Evolutionary conservation across 192 early-diverging fungal species (phyloP).

Genomic region (Spinellus fusiger): DNA sequence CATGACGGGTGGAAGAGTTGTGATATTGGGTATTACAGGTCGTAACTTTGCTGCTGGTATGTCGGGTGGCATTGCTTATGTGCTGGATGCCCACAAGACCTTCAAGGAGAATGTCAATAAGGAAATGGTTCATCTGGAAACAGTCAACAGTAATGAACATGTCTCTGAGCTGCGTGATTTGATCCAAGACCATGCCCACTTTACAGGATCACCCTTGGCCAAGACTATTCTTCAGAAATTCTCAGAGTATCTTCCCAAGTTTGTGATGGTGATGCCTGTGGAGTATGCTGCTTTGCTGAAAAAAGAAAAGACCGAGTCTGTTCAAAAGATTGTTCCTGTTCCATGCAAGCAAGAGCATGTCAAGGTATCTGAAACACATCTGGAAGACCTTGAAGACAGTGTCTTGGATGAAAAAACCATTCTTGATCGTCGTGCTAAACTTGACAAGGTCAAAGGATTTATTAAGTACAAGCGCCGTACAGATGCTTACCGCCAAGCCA

Average conservation of each 20-base stretch:
- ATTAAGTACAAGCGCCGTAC: slow-evolving; percentile 87
- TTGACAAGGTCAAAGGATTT: slow-evolving; percentile 97
- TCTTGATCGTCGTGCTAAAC: slow-evolving; percentile 55
- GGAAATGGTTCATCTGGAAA: slow-evolving; percentile 88
- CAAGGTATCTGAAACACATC: slow-evolving; percentile 49
- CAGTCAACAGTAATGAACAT: slow-evolving; percentile 73
- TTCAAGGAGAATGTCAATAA: slow-evolving; percentile 76
- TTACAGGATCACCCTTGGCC: slow-evolving; percentile 78
- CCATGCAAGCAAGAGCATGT: slow-evolving; percentile 2
- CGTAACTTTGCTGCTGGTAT: slow-evolving; percentile 99
- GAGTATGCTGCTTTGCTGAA: slow-evolving; percentile 86
- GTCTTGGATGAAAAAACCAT: slow-evolving; percentile 72
- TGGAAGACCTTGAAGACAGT: slow-evolving; percentile 89
- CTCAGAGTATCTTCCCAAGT: slow-evolving; percentile 62
- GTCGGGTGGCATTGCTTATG: slow-evolving; percentile 95
- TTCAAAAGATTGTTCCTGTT: slow-evolving; percentile 14
- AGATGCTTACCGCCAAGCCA: slow-evolving; percentile 83
- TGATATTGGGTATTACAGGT: slow-evolving; percentile 84
- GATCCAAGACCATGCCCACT: slow-evolving; percentile 75
- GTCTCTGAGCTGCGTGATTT: slow-evolving; percentile 64
- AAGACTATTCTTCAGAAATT: slow-evolving; percentile 66
- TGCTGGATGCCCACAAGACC: slow-evolving; percentile 62
- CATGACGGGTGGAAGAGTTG: slow-evolving; percentile 95
- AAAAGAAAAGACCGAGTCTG: slow-evolving; percentile 47
- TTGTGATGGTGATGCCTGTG: slow-evolving; percentile 90